Evolutionary conservation across 2,329 filamentous ascomycete genomes (phyloP).

Genomic region (Nothopassalora personata): DNA sequence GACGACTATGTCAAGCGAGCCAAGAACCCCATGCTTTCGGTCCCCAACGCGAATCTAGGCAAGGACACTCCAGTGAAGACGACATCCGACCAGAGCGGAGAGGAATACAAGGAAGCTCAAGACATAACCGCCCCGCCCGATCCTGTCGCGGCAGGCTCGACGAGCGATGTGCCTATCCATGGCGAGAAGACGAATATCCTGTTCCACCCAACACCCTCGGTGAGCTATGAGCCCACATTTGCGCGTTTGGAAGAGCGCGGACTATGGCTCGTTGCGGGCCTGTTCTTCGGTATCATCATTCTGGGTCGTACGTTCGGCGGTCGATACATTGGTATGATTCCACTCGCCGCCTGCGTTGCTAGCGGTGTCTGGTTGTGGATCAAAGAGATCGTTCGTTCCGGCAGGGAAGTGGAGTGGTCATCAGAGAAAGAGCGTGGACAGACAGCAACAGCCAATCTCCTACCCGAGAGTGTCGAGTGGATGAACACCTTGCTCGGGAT

Average conservation of each 20-base stretch:
- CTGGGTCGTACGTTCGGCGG: constrained; percentile 77
- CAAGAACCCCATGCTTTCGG: constrained; percentile 69
- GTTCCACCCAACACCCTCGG: constrained; percentile 87
- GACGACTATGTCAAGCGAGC: constrained; percentile 64
- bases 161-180: constrained; percentile 89
- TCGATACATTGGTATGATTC: constrained; percentile 68
- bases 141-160: constrained; percentile 72
- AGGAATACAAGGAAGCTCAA: constrained; percentile 78
- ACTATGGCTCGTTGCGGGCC: constrained; percentile 62
- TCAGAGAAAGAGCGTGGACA: constrained; percentile 80
- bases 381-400: constrained; percentile 77
- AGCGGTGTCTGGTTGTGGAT: constrained; percentile 85
- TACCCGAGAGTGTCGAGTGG: constrained; percentile 89
- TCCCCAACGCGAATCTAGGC: constrained; percentile 84
- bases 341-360: constrained; percentile 63
- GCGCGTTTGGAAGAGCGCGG: constrained; percentile 67
- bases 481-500: constrained; percentile 83
- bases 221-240: constrained; percentile 88
- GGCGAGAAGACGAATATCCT: constrained; percentile 95
- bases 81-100: constrained; percentile 62
- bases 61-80: constrained; percentile 69
- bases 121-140: constrained; percentile 89
- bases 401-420: constrained; percentile 79
- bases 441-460: constrained; percentile 76
- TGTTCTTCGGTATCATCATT: constrained; percentile 69